Evolutionary conservation across 192 early-diverging fungal genomes (phyloP), one percentile per base, ranked within the genome.

Genomic region (Gonapodya sp.): DNA sequence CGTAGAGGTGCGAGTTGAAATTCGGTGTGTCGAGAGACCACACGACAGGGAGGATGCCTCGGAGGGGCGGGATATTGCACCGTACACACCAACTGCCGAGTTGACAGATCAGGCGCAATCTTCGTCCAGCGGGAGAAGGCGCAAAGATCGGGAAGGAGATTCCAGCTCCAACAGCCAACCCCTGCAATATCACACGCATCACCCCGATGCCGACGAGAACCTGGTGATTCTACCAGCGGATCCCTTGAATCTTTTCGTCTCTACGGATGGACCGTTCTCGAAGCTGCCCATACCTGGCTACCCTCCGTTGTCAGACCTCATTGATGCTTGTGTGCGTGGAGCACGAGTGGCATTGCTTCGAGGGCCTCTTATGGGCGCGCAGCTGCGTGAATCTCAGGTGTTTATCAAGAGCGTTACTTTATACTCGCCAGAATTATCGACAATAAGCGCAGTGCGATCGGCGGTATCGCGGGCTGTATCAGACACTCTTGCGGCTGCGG

Each of bases 331-430:
- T 2, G 83, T 84, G 2, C 89, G 86, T 1, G 96, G 95, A 35
- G 86, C 95, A 32, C 64, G 88, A 2, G 89, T 87, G 0, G 93
- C 92, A 0, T 82, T 96, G 31, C 87, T 87, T 31, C 89, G 94
- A 32, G 96, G 96, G 46, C 88, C 94, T 0, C 80, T 97, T 16
- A 83, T 96, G 0, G 94, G 94, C 0, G 96, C 93, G 82, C 94
- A 94, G 0, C 83, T 96, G 33, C 87, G 92, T 0, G 87, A 90
- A 73, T 36, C 86, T 1, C 36, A 73, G 0, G 86, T 87, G 31
- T 82, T 74, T 73, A 81, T 82, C 18, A 73, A 74, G 35, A 73
- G 73, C 35, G 75, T 86, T 31, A 73, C 36, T 16, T 74, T 87
- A 24, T 77, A 79, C 18, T 78, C 73, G 0, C 81, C 84, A 18